A percentile compares a stretch with the other conserved stretches of the same genome.
Evolutionary conservation across 2,329 filamentous ascomycete genomes (phyloP).

Genomic region (Falciphora oryzae): DNA sequence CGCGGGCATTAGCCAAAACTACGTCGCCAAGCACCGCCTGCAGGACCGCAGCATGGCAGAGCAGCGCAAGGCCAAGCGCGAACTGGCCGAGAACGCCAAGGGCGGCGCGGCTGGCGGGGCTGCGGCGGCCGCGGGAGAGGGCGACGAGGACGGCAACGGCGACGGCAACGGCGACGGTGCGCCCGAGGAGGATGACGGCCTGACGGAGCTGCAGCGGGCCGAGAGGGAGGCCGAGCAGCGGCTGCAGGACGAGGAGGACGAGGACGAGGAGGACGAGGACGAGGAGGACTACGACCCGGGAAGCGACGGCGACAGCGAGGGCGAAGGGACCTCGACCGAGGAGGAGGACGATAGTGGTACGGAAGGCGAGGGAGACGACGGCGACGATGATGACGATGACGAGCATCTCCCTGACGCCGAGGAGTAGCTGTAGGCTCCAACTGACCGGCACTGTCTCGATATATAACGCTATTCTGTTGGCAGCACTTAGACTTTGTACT

Average conservation of each 20-base stretch:
- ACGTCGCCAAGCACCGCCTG: constrained; percentile 54
- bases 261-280: constrained; percentile 58
- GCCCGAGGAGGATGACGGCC: constrained; percentile 32
- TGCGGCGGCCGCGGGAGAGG: constrained; percentile 25
- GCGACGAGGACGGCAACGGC: constrained; percentile 33
- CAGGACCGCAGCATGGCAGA: constrained; percentile 66
- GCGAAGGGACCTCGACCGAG: constrained; percentile 44
- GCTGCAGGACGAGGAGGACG: constrained; percentile 55
- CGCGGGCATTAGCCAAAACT: constrained; percentile 54
- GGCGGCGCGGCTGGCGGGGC: constrained; percentile 28
- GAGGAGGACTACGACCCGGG: constrained; percentile 64
- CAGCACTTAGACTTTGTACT: no score
- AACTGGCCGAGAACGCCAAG: constrained; percentile 54
- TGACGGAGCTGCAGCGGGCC: constrained; percentile 45
- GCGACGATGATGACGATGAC: constrained; percentile 21
- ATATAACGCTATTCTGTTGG: no score
- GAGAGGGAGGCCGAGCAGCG: constrained; percentile 44
- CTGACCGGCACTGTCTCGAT: no score
- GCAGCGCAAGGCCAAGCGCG: constrained; percentile 57
- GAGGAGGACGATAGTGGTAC: constrained; percentile 47
- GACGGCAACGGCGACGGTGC: constrained; percentile 25
- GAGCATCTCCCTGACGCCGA: neutral
- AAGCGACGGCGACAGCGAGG: constrained; percentile 53
- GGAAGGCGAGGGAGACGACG: constrained; percentile 32
- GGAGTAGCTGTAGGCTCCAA: no score